Evolutionary conservation across 2,329 filamentous ascomycete genomes (phyloP).

Genomic region (Graphiopsis chlorocephala): DNA sequence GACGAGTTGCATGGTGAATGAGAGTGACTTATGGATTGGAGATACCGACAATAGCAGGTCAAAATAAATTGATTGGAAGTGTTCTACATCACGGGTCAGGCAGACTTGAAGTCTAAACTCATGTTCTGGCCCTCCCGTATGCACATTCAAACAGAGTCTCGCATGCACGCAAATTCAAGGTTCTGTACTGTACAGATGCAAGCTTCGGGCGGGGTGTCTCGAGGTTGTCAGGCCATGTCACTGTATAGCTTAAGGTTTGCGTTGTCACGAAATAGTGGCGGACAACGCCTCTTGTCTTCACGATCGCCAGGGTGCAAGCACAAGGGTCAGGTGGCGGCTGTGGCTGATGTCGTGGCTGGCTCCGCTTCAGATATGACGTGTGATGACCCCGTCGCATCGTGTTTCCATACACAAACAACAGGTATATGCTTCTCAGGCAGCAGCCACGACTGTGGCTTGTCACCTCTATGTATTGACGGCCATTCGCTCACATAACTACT

Average conservation of each 20-base stretch:
- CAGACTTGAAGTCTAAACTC: neutral
- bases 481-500: neutral
- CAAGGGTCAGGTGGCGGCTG: neutral
- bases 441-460: neutral
- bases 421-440: neutral
- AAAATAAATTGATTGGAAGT: neutral
- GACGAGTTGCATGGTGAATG: neutral
- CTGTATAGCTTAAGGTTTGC: neutral
- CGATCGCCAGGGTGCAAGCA: neutral
- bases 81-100: neutral
- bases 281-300: neutral
- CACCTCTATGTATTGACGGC: neutral
- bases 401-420: neutral
- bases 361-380: neutral
- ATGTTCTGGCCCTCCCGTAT: neutral
- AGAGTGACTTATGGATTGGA: neutral
- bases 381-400: neutral
- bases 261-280: neutral
- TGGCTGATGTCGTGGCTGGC: neutral
- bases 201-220: neutral
- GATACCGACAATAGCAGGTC: neutral
- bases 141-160: neutral
- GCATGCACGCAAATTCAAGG: neutral
- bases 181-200: too few relatives aligned
- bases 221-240: neutral